Evolutionary conservation across 1,284 basidiomycete species (phyloP).

Genomic region (Schizophyllum amplum): DNA sequence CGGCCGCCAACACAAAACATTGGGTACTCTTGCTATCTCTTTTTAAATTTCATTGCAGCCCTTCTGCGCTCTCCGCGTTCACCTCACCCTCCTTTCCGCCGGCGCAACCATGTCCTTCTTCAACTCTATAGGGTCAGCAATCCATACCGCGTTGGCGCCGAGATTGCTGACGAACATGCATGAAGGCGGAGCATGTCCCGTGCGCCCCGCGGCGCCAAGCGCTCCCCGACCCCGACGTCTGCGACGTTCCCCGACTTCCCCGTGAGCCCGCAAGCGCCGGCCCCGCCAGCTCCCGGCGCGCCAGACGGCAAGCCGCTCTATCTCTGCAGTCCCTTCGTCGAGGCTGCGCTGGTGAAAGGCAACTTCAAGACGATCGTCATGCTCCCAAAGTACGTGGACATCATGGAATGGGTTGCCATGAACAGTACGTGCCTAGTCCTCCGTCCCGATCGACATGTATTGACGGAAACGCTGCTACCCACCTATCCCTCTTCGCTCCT

Average conservation of each 20-base stretch:
- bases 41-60: too few species aligned
- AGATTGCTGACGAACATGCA: constrained; percentile 1
- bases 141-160: neutral
- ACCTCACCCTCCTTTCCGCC: too few species aligned
- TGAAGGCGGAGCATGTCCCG: constrained; percentile 63
- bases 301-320: constrained; percentile 64
- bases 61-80: too few species aligned
- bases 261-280: constrained; percentile 27
- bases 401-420: constrained; percentile 98
- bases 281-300: constrained; percentile 29
- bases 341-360: constrained; percentile 94
- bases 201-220: constrained; percentile 53
- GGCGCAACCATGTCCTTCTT: constrained; percentile 65
- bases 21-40: too few species aligned
- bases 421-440: constrained; percentile 52
- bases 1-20: too few species aligned
- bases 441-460: too few species aligned
- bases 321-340: constrained; percentile 93
- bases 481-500: neutral
- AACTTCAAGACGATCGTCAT: constrained; percentile 99
- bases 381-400: constrained; percentile 94
- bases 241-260: constrained; percentile 42
- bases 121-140: constrained; percentile 63
- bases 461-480: neutral
- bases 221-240: constrained; percentile 63